Base-by-base conservation (phyloP, 169 alveolate species). In the Plasmodium ovale region DNA sequence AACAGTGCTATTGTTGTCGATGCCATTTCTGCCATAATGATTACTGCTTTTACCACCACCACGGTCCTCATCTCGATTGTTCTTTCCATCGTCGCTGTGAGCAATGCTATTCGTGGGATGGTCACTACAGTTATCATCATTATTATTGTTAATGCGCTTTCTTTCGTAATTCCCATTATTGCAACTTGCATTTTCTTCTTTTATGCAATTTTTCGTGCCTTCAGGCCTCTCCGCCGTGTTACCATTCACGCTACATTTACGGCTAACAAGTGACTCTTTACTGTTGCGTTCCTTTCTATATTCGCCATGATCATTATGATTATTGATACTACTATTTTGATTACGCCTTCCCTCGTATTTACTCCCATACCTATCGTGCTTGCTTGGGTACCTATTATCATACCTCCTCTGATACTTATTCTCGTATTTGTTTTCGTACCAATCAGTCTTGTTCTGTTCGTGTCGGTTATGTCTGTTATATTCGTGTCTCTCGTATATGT, bases 331-430 rank as follows among this genome's bases (percentile, higher is more conserved):
- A 9, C n/a, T 27, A 31, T 64, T 64, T 64, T 29, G 23, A 33
- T 67, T 44, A 44, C n/a, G n/a, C n/a, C n/a, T 44, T 14, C n/a
- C n/a, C 10, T 44, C 56, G n/a, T 65, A 59, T 23, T 23, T 59
- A 59, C 27, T 59, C 27, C 23, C 74, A 19, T 39, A 16, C 0
- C 54, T 25, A 10, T 51, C 44, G 27, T 64, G 35, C 4, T 35
- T 64, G 6, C 31, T 53, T 21, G 21, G 27, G 29, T 42, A 51
- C 9, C 37, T 37, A 16, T 58, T 72, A n/a, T 72, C 72, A 58
- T 31, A 51, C 31, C 33, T 23, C n/a, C 29, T 16, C 19, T 65
- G 58, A 47, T 31, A 14, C 0, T 65, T n/a, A n/a, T n/a, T n/a
- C n/a, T n/a, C 73, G 23, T 65, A 9, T 3, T 33, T 47, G 72